Percentiles rank a stretch among this genome's conserved stretches.
These are phyloP conservation scores for Vigna radiata DNA, from an alignment of 306 rosid species.

Conservation along the genomic window DNA sequence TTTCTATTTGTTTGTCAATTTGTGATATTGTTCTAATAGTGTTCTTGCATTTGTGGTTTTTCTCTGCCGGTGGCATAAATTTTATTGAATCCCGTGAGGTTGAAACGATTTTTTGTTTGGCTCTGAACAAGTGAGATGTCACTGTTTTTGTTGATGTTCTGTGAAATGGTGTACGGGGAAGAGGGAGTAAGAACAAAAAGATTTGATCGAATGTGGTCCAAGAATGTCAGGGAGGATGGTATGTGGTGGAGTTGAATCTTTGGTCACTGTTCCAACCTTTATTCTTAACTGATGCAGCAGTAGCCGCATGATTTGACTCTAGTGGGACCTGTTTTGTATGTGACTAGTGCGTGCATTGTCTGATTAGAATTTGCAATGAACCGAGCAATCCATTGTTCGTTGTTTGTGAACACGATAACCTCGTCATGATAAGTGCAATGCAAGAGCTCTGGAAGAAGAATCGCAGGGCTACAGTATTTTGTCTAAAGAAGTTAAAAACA, in stretches of 20 bases:
- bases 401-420: slow-evolving; percentile 10
- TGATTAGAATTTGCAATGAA: slow-evolving; percentile 28
- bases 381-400: slow-evolving; percentile 31
- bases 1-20: background rate
- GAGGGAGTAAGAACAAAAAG: slow-evolving; percentile 4
- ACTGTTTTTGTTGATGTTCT: slow-evolving; percentile 17
- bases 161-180: slow-evolving; percentile 37
- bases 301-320: slow-evolving; percentile 48
- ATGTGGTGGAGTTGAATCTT: slow-evolving; percentile 34
- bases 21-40: background rate
- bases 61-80: background rate
- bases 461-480: slow-evolving; percentile 41
- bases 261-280: slow-evolving; percentile 39
- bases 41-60: slow-evolving; percentile 12
- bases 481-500: background rate
- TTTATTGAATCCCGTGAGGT: slow-evolving; percentile 13
- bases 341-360: slow-evolving; percentile 39
- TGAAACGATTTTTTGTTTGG: slow-evolving; percentile 16
- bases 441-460: slow-evolving; percentile 7
- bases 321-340: slow-evolving; percentile 45
- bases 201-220: slow-evolving; percentile 46
- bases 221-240: slow-evolving; percentile 44
- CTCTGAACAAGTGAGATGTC: slow-evolving; percentile 26
- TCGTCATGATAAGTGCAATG: background rate
- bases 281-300: slow-evolving; percentile 46